phyloP scores from a whole-genome alignment of 352 stramenopile species.

The Discostella stelligera region DNA sequence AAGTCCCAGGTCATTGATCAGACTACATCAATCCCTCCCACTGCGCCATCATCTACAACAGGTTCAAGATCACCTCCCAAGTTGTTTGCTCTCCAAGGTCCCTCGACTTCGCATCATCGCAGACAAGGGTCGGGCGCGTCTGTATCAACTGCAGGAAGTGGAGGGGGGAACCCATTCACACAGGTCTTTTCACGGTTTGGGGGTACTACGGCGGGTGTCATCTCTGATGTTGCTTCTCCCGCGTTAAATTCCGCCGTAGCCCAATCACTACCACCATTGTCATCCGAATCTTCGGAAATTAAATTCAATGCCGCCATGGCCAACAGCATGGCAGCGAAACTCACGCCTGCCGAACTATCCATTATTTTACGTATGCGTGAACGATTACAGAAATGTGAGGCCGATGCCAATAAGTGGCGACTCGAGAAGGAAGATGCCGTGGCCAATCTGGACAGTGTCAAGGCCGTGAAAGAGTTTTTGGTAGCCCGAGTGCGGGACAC shows the following conservation, averaged over 20 bases:
- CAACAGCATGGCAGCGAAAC: constrained; percentile 76
- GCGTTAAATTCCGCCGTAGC: background rate
- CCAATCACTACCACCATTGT: background rate
- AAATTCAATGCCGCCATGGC: constrained; percentile 66
- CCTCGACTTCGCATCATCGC: constrained; percentile 10
- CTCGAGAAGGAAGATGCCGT: constrained; percentile 58
- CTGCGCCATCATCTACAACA: constrained; percentile 5
- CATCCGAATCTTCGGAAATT: constrained; percentile 28
- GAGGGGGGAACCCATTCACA: constrained; percentile 20
- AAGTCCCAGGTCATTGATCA: background rate
- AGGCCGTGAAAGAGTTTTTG: constrained; percentile 76
- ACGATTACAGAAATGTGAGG: constrained; percentile 65
- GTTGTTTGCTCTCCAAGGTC: constrained; percentile 23
- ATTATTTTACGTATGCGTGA: constrained; percentile 79
- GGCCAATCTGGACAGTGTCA: constrained; percentile 63
- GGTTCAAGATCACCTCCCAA: constrained; percentile 28
- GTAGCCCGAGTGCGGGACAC: constrained; percentile 66
- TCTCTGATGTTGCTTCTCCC: constrained; percentile 1
- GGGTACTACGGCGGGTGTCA: background rate
- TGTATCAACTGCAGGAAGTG: constrained; percentile 17
- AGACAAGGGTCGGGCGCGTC: constrained; percentile 22
- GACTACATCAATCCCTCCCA: background rate
- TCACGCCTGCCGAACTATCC: constrained; percentile 71
- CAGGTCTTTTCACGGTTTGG: constrained; percentile 39
- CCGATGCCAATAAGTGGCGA: constrained; percentile 42